Base-by-base conservation (phyloP, 805 yeast genomes). In the Starmerella potacharoeniae region DNA sequence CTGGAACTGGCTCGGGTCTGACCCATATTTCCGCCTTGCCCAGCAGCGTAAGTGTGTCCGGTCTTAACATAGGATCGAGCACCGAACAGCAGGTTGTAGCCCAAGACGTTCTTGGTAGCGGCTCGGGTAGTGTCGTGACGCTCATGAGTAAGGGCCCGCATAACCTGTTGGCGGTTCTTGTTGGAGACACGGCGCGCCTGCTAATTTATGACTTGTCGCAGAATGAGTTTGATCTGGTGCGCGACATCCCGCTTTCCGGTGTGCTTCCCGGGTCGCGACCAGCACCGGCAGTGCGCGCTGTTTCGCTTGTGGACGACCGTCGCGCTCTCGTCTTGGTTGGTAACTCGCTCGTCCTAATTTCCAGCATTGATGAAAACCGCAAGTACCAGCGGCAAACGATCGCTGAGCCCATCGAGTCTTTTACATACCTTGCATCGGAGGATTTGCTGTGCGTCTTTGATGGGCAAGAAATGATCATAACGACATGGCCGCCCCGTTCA, bases 371-470 rank as follows among this genome's bases (percentile, higher is more conserved):
- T 30, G 60, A 54, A 16, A 35, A 41, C 31, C 54, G 58, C 17
- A 62, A 62, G 42, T 58, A 58, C 35, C 63, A 62, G 56, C 62
- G 65, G 55, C 63, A 62, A 6, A 62, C 69, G 1, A 56, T 66
- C 53, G 74, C 55, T 59, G 68, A 58, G 54, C 69, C 65, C 35
- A 68, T 62, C 57, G 80, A 70, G 58, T 69, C 65, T 52, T 71
- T 64, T 59, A 61, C 64, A 22, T 59, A 68, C 34, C 60, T 60
- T n/a, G 57, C 62, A 35, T 4, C 47, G 10, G 65, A 58, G 31
- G 61, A 60, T 43, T 62, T 65, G 50, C 57, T 73, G 34, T 73
- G 76, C 74, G 73, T 72, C 0, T 73, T 71, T 58, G 74, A 71
- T 50, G 76, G 76, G 7, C 61, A 63, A 13, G 66, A 68, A 40